Base-by-base conservation (phyloP, 83 land plant genomes). In the Larix sibirica region DNA sequence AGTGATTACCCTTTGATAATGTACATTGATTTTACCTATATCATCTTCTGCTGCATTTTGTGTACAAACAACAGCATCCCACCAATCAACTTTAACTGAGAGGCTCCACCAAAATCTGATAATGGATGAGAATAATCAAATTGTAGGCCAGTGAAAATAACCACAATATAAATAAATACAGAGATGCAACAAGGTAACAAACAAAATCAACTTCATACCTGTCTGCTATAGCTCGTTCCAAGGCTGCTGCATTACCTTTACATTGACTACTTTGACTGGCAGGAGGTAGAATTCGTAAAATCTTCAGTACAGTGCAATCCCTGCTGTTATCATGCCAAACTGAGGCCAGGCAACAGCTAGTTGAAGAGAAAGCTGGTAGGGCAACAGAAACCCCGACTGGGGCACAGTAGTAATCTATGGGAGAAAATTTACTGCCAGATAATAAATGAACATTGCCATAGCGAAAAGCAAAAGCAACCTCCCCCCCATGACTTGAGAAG, bases 51-150 rank as follows among this genome's bases (percentile, higher is more conserved):
- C 90, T 82, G 97, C 98, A 87, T 95, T 94, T 85, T 96, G 99
- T 68, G 98, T 86, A 85, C 95, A 94, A 24, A 98, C 99, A 82
- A 97, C 94, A 78, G 92, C 99, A 91, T 97, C 99, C 99, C 99
- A 97, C 99, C 99, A 96, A 87, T 97, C 99, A 76, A 93, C 94
- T 78, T 92, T 96, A 82, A 90, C 89, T 82, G 93, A 86, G 77
- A 97, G 89, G 84, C 98, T 96, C 99, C 99, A 97, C 99, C 99
- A 96, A 86, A 97, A 97, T 84, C 99, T 97, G 86, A 12, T 50
- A 50, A 8, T 50, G 54, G 54, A 50, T 13, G 9, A 54, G 80
- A 21, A 6, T 6, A 38, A 78, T 58, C 80, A 56, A 56, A 58
- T 2, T 78, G 21, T 4, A 26, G 18, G 24, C 36, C n/a, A 10